Evolutionary conservation across 2,329 filamentous ascomycete genomes (phyloP).

Genomic region (Fonsecaea erecta): DNA sequence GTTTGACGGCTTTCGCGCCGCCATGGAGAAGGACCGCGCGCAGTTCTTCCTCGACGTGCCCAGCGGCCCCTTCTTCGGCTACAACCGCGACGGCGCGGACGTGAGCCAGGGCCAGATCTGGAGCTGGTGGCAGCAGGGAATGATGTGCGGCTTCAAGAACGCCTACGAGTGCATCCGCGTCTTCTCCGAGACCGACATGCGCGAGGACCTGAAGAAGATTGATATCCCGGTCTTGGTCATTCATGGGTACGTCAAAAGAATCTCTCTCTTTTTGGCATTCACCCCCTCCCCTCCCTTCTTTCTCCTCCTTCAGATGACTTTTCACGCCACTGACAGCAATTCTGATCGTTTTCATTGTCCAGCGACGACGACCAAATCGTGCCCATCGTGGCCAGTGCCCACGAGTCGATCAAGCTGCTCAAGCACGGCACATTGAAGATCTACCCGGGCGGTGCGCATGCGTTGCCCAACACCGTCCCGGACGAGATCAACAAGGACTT

Average conservation of each 20-base stretch:
- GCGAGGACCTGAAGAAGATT: slow-evolving; percentile 47
- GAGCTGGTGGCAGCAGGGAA: slow-evolving; percentile 49
- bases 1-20: slow-evolving; percentile 47
- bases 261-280: no score
- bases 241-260: no score
- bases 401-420: slow-evolving; percentile 11
- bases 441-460: slow-evolving; percentile 7
- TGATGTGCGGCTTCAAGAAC: slow-evolving; percentile 46
- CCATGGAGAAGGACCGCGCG: slow-evolving; percentile 44
- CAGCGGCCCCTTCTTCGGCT: slow-evolving; percentile 45
- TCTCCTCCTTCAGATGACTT: no score
- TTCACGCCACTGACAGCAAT: no score
- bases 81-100: slow-evolving; percentile 42
- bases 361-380: slow-evolving; percentile 13
- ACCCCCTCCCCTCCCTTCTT: no score
- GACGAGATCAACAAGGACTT: slow-evolving; percentile 14
- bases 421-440: slow-evolving; percentile 12
- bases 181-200: slow-evolving; percentile 51
- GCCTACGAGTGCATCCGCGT: slow-evolving; percentile 49
- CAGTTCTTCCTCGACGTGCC: slow-evolving; percentile 47
- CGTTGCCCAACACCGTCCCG: slow-evolving; percentile 3
- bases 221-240: slow-evolving; percentile 47
- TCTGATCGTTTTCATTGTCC: no score
- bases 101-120: slow-evolving; percentile 46
- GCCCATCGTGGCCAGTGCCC: slow-evolving; percentile 5